Percentiles rank a stretch among this genome's conserved stretches.
These are phyloP conservation scores for Cordyceps cicadae DNA, from an alignment of 2,329 filamentous ascomycete species.

Conservation along the genomic window DNA sequence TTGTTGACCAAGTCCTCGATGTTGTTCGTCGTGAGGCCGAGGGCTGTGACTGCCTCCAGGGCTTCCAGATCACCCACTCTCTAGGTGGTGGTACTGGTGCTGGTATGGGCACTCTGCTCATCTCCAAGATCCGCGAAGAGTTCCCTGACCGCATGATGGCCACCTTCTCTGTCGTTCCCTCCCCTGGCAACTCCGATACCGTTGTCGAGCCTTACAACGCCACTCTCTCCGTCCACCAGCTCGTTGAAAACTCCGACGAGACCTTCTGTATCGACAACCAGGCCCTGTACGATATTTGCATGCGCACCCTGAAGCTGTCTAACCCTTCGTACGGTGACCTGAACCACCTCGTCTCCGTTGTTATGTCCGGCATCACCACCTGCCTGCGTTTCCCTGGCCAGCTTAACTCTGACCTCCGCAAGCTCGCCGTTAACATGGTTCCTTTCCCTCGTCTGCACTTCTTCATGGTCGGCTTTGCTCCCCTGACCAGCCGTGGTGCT, in stretches of 20 bases:
- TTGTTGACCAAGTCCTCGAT: slow-evolving; percentile 96
- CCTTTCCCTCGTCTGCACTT: slow-evolving; percentile 99
- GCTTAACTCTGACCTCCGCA: slow-evolving; percentile 99
- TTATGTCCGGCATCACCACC: slow-evolving; percentile 99
- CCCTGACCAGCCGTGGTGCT: slow-evolving; percentile 77
- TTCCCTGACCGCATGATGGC: slow-evolving; percentile 99
- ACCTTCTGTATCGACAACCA: slow-evolving; percentile 99
- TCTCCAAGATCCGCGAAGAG: slow-evolving; percentile 99
- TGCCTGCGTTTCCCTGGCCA: slow-evolving; percentile 98
- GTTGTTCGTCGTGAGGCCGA: slow-evolving; percentile 98
- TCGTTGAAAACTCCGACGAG: slow-evolving; percentile 99
- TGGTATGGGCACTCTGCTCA: slow-evolving; percentile 98
- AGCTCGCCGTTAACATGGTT: slow-evolving; percentile 99
- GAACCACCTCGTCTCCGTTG: slow-evolving; percentile 98
- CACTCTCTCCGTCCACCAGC: slow-evolving; percentile 96
- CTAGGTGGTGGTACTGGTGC: slow-evolving; percentile 99
- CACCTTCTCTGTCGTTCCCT: slow-evolving; percentile 97
- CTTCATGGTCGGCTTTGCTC: slow-evolving; percentile 99
- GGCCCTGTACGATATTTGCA: slow-evolving; percentile 99
- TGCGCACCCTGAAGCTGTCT: slow-evolving; percentile 97
- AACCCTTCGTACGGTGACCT: slow-evolving; percentile 98
- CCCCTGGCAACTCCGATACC: slow-evolving; percentile 98
- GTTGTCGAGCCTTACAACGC: slow-evolving; percentile 99
- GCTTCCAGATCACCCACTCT: slow-evolving; percentile 99
- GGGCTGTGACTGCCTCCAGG: slow-evolving; percentile 98